These are phyloP conservation scores for Suillus subluteus DNA, from an alignment of 768 basidiomycete species.

Conservation along the genomic window DNA sequence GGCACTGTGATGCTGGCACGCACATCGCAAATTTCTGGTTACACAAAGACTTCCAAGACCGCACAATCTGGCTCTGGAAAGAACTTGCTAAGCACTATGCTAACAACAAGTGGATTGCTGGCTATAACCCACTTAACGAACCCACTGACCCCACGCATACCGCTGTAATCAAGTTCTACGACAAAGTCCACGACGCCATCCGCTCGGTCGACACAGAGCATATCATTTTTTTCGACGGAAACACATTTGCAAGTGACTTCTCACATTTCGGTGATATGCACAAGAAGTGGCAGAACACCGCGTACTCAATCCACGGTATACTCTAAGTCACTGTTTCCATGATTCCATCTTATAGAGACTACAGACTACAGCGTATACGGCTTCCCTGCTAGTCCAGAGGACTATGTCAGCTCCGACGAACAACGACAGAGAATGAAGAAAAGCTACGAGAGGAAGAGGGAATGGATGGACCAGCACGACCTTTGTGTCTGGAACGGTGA, in stretches of 20 bases:
- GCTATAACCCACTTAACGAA: constrained; percentile 88
- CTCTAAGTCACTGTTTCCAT: constrained; percentile 3
- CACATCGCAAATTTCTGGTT: constrained; percentile 79
- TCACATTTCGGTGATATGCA: constrained; percentile 69
- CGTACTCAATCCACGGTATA: constrained; percentile 75
- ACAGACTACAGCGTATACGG: constrained; percentile 52
- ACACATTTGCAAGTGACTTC: constrained; percentile 83
- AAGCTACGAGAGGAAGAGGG: constrained; percentile 73
- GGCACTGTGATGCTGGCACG: constrained; percentile 77
- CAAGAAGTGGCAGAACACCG: constrained; percentile 68
- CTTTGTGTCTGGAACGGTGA: constrained; percentile 82
- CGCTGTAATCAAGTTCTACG: constrained; percentile 68
- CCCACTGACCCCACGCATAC: constrained; percentile 70
- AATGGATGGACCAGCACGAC: constrained; percentile 72
- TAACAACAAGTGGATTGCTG: constrained; percentile 80
- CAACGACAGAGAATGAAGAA: constrained; percentile 55
- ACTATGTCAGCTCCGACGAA: constrained; percentile 54
- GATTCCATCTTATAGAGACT: neutral
- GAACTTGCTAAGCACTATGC: constrained; percentile 77
- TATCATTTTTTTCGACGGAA: constrained; percentile 80
- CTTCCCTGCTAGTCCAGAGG: constrained; percentile 62
- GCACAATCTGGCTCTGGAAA: constrained; percentile 76
- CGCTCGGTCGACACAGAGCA: constrained; percentile 71
- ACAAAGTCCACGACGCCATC: constrained; percentile 69
- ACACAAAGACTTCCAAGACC: constrained; percentile 86